Evolutionary conservation across 169 alveolate species (phyloP).

Genomic region (Eimeria praecox): DNA sequence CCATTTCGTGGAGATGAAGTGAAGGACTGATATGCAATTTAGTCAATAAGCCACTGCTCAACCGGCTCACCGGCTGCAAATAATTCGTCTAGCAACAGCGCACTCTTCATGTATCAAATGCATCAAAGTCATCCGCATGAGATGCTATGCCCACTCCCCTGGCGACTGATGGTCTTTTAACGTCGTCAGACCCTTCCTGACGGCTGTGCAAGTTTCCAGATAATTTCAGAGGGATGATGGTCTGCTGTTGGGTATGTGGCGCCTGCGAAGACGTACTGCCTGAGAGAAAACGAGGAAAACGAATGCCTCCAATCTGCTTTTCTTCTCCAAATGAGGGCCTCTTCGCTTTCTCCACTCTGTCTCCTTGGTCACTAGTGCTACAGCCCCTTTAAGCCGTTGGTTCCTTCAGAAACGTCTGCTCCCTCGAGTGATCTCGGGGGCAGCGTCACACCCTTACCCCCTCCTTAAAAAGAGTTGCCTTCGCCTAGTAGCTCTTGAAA

Average conservation of each 20-base stretch:
- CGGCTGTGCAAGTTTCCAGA: neutral
- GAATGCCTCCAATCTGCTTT: neutral
- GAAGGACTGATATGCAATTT: neutral
- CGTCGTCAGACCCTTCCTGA: neutral
- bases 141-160: neutral
- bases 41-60: neutral
- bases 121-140: neutral
- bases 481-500: neutral
- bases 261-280: neutral
- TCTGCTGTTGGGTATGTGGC: neutral
- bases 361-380: neutral
- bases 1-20: neutral
- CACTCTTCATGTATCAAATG: no score
- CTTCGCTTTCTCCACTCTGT: neutral
- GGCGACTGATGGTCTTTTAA: neutral
- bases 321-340: neutral
- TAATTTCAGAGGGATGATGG: neutral
- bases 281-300: no score
- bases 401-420: neutral
- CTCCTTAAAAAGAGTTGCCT: neutral
- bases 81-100: neutral
- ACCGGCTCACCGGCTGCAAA: neutral
- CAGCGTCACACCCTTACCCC: neutral
- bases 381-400: neutral
- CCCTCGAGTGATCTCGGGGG: neutral